Base-by-base conservation (phyloP, 106 monocot genomes). In the Chionographis japonica region DNA sequence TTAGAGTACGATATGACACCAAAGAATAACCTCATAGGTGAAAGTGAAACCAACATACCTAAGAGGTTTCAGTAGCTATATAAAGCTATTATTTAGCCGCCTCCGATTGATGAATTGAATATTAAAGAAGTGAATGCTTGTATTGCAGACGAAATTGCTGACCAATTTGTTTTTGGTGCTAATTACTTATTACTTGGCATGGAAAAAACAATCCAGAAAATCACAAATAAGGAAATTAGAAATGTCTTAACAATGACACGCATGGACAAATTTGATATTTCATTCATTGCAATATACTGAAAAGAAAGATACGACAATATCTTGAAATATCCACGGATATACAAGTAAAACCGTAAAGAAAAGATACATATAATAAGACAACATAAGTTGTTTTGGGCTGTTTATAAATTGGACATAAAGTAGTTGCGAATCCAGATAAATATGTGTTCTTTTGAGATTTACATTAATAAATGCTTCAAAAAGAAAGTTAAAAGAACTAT, bases 201-300 rank as follows among this genome's bases (percentile, higher is more conserved):
- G 11, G 67, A 74, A 15, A 69, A 81, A 50, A 58, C 70, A 8
- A 52, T 68, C 60, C 77, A 68, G 19, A 83, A 76, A 54, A 85
- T 90, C 62, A 71, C 74, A 39, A 87, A 87, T 67, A 83, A 85
- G 50, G 90, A 98, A n/a, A 98, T 98, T 77, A 85, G 75, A 37
- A 86, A 83, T 77, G 86, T 98, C 38, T 73, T 98, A 66, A 81
- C 82, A 36, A 87, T 98, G 93, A 56, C 93, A 49, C 92, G 90
- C 73, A 68, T 75, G 61, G 82, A 98, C 56, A 92, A 88, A 55
- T 59, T 71, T 38, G 71, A 98, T 93, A 77, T 98, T 79, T 90
- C 98, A 59, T 98, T 98, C 70, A 98, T 98, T 83, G 89, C 89
- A 20, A 93, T 83, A 85, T 98, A 98, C 37, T 80, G 98, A 16